A percentile compares a stretch with the other conserved stretches of the same genome.
phyloP scores from a whole-genome alignment of 148 eudicot species.

The Fallopia convolvulus region DNA sequence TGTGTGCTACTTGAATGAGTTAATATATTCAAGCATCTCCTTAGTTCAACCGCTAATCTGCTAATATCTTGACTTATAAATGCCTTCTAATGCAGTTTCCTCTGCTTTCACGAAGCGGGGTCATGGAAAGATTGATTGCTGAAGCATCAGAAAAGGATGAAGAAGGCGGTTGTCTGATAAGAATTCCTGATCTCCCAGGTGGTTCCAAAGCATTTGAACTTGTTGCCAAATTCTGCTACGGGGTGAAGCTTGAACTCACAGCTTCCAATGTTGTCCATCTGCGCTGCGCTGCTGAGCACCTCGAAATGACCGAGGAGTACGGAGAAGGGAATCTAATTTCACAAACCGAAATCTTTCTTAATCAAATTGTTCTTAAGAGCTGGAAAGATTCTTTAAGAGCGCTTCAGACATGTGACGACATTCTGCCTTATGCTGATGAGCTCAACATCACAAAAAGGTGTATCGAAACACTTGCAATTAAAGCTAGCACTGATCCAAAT shows the following conservation, averaged over 20 bases:
- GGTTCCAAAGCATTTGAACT: conserved; percentile 78
- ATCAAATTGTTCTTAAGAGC: conserved; percentile 55
- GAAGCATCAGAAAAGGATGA: conserved; percentile 36
- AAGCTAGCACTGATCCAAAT: conserved; percentile 70
- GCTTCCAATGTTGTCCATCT: conserved; percentile 68
- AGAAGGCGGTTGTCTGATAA: conserved; percentile 45
- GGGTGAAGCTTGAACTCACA: conserved; percentile 84
- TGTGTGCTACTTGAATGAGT: not conserved
- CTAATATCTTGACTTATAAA: not conserved
- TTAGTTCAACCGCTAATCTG: not conserved
- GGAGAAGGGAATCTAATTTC: conserved; percentile 80
- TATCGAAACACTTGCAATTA: conserved; percentile 60
- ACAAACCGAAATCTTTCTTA: conserved; percentile 69
- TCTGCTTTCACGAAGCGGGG: conserved; percentile 80
- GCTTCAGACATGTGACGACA: conserved; percentile 73
- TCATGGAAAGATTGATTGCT: conserved; percentile 67
- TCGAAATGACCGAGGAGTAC: conserved; percentile 86
- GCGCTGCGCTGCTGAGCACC: conserved; percentile 73
- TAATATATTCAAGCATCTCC: not conserved
- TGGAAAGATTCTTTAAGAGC: conserved; percentile 85
- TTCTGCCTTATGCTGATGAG: conserved; percentile 61
- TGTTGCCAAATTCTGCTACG: conserved; percentile 90
- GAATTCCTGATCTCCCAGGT: conserved; percentile 57
- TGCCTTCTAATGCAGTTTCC: conserved; percentile 54
- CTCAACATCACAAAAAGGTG: conserved; percentile 64